Evolutionary conservation across 768 basidiomycete species (phyloP), one percentile per base, ranked within the genome.

Genomic region (Xerocomellus dryophilus): DNA sequence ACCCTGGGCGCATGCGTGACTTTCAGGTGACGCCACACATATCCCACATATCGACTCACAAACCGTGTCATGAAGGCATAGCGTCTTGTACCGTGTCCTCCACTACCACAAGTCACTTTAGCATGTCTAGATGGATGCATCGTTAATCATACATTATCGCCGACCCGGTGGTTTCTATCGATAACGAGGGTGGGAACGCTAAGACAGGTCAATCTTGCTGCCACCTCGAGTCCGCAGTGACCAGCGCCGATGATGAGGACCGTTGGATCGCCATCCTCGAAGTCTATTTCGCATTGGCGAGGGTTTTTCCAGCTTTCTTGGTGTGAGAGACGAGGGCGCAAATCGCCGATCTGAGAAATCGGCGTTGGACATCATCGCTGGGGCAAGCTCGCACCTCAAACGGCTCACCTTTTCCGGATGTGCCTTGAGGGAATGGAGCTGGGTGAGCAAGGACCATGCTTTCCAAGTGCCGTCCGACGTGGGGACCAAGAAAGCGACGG

Each of bases 161-260:
- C 82, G 14, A 83, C 67, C 18, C 76, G 69, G 20, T 65, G 44
- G 39, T 78, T 75, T 56, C 72, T 72, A 58, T 88, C 84, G 14
- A 87, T 68, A 21, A 85, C 67, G 20, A 90, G 72, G 0, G 77
- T 71, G 10, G 72, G 63, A 15, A 90, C 72, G 17, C 78, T 79
- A 27, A 88, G 69, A 35, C 69, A 71, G 57, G 83, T 81, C 56
- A 90, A 69, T 23, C 85, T 73, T 2, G 85, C 84, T 0, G 86
- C 86, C 2, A 82, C 61, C 35, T 74, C 79, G 40, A 91, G 68
- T 4, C 88, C 88, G 57, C 79, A 78, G 53, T 88, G 88, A 1
- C 85, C 84, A 4, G 77, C 84, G 9, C 85, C 84, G 20, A 86
- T 73, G 42, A 88, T 67, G 38, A 88, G 70, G 7, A 88, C 88